Evolutionary conservation across 108 stramenopile genomes (phyloP).

Genomic region (Stephanodiscus triporus): DNA sequence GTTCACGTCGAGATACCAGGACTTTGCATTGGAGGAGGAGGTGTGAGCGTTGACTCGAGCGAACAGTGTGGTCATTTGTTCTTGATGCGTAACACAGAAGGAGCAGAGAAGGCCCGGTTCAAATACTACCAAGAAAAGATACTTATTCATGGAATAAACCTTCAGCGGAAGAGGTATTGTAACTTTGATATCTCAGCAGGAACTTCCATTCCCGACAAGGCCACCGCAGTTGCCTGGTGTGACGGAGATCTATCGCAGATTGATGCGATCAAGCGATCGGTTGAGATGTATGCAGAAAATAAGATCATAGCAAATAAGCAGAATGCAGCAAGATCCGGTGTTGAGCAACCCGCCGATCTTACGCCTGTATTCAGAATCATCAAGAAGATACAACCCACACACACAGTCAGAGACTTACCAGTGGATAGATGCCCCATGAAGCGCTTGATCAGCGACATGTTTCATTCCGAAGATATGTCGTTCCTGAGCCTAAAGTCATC

Average conservation of each 20-base stretch:
- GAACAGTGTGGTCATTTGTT: not conserved
- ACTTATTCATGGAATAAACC: not conserved
- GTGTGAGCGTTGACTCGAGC: not conserved
- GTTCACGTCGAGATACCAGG: not conserved
- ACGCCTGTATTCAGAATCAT: too few relatives aligned
- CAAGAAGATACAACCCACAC: not conserved
- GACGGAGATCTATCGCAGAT: not conserved
- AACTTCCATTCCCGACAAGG: not conserved
- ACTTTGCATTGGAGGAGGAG: conserved; percentile 3
- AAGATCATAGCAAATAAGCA: conserved; percentile 18
- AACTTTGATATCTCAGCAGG: not conserved
- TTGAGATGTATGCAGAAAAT: not conserved
- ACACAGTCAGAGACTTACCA: conserved; percentile 2
- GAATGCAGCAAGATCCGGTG: conserved; percentile 25
- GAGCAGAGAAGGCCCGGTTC: conserved; percentile 6
- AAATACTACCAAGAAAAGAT: not conserved
- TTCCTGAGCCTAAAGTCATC: not conserved
- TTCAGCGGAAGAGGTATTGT: not conserved
- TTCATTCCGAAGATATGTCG: conserved; percentile 1
- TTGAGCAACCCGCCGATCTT: conserved; percentile 27
- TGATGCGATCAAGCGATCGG: not conserved
- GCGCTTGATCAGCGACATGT: not conserved
- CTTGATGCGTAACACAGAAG: not conserved
- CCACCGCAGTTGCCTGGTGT: not conserved
- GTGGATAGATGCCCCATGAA: conserved; percentile 4